These are phyloP conservation scores for Pyropia yezoensis DNA, from an alignment of 23 red algal genomes.

Conservation along the genomic window DNA sequence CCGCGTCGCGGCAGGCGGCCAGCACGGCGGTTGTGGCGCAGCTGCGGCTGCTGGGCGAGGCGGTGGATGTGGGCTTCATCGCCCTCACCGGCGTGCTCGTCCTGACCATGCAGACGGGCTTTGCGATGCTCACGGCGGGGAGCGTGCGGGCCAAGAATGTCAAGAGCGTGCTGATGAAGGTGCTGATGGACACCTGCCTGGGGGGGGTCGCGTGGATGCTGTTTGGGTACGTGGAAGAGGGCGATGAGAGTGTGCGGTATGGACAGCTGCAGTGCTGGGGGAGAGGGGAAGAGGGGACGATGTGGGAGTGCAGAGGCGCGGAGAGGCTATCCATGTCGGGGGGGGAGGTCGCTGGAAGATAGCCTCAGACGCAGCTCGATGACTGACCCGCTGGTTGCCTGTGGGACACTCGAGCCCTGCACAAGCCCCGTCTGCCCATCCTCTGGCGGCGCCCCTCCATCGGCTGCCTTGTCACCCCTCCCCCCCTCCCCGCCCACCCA, in stretches of 20 bases:
- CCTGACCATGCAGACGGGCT: conserved; percentile 18
- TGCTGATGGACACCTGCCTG: conserved; percentile 21
- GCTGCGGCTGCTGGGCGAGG: neutral
- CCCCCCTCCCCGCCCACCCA: no score
- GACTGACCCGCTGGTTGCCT: neutral
- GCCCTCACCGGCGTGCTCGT: conserved; percentile 9
- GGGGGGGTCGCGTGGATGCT: conserved; percentile 39
- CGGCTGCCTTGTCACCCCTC: no score
- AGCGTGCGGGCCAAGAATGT: conserved; percentile 43
- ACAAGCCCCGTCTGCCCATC: no score
- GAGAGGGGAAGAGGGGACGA: no score
- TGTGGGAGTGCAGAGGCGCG: no score
- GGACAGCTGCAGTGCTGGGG: no score
- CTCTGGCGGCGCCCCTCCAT: no score
- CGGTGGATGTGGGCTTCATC: conserved; percentile 5
- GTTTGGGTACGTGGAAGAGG: conserved; percentile 16
- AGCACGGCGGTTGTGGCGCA: no score
- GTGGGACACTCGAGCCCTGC: no score
- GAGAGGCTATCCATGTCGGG: neutral
- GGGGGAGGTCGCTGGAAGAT: neutral
- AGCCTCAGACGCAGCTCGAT: neutral
- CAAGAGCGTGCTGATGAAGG: conserved; percentile 23
- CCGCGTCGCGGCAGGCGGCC: neutral
- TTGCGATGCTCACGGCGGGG: conserved; percentile 44
- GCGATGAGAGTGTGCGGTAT: no score